These are phyloP conservation scores for Venturia effusa DNA, from an alignment of 2,329 filamentous ascomycete species.

Conservation along the genomic window DNA sequence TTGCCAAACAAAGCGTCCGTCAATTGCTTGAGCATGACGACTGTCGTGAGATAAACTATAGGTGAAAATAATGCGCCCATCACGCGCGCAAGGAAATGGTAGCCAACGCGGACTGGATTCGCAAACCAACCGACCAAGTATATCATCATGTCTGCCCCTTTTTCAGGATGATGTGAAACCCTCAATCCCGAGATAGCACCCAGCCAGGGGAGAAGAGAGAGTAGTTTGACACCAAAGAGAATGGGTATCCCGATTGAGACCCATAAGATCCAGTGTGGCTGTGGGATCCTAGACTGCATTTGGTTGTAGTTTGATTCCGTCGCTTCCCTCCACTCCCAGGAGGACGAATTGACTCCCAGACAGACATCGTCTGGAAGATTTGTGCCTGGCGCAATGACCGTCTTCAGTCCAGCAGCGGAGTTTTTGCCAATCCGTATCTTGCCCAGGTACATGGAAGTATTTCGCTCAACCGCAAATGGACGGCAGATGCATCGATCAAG, in stretches of 20 bases:
- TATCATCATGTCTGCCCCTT: constrained; percentile 26
- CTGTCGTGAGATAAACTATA: constrained; percentile 34
- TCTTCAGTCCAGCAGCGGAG: constrained; percentile 36
- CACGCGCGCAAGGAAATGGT: constrained; percentile 39
- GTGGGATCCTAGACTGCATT: constrained; percentile 26
- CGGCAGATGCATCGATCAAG: constrained; percentile 39
- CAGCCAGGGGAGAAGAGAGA: constrained; percentile 36
- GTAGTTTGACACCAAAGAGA: constrained; percentile 27
- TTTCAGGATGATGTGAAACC: constrained; percentile 22
- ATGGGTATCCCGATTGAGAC: constrained; percentile 35
- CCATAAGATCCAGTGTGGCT: constrained; percentile 36
- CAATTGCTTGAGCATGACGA: constrained; percentile 29
- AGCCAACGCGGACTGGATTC: constrained; percentile 34
- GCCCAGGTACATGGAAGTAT: constrained; percentile 47
- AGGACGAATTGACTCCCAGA: constrained; percentile 47
- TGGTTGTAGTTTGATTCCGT: constrained; percentile 38
- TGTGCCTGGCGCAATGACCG: constrained; percentile 42
- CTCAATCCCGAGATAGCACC: constrained; percentile 35
- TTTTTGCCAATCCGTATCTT: constrained; percentile 39
- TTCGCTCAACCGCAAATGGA: constrained; percentile 45
- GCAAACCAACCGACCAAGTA: constrained; percentile 41
- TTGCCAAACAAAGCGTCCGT: constrained; percentile 33
- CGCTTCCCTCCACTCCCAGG: constrained; percentile 42
- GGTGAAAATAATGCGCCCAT: constrained; percentile 32
- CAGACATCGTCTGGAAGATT: constrained; percentile 38